Base-by-base conservation (phyloP, 164 flowering plant genomes). In the Liriodendron chinense region DNA sequence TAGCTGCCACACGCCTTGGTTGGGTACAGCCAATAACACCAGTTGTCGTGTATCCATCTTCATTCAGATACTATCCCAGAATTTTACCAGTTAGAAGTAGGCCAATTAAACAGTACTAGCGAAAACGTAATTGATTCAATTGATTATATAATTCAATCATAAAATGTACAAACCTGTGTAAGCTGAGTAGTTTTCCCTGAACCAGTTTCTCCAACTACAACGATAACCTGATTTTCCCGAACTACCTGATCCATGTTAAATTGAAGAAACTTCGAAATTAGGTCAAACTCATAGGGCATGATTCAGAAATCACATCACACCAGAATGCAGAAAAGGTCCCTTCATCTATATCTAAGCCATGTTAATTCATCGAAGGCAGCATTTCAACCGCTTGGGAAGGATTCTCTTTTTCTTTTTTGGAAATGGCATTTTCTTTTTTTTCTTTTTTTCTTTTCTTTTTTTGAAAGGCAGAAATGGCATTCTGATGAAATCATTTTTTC, bases 1-100 rank as follows among this genome's bases (percentile, higher is more conserved):
- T 96, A 13, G 99, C 99, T 23, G 99, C 99, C 57, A 94, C 99
- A 85, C 97, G 96, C 82, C 99, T 89, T 59, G 99, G 99, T 83
- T 96, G 99, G 50, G 99, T 96, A 83, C 99, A 96, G 65, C 99
- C 99, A 66, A 96, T 83, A 59, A 94, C 81, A 56, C 98, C 97
- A 81, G 80, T 85, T 18, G 57, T 71, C 67, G 98, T 90, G 75
- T 92, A 96, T 9, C 94, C 99, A 85, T 92, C 98, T 74, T 96
- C 99, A 77, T 88, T 85, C 43, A 96, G 85, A 83, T 94, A 96
- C 99, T 96, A 94, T n/a, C 47, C 80, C 24, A 76, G 74, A n/a
- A 68, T 65, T 70, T 26, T 53, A 71, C 25, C 64, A n/a, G 20
- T 76, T 21, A 78, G 70, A 76, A 53, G 22, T 69, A 2, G 34